Conservation (phyloP, 768 basidiomycete genomes). For the Boletales sp. region DNA sequence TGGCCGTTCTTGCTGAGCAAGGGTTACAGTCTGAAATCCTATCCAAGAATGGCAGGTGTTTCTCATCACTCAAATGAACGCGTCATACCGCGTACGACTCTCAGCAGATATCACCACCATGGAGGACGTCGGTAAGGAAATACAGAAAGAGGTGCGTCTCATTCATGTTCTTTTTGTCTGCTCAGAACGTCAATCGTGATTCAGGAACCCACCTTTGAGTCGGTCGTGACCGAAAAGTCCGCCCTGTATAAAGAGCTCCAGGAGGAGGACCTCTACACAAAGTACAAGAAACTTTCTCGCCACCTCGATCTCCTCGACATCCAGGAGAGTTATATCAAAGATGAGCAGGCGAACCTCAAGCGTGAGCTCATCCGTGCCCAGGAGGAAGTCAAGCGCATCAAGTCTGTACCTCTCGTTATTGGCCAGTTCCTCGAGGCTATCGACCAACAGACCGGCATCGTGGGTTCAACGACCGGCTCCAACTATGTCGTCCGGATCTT, state of each 20-base stretch:
- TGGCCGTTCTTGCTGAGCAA: constrained; percentile 29
- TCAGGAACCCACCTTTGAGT: constrained; percentile 88
- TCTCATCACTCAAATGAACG: constrained; percentile 28
- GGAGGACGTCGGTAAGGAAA: constrained; percentile 89
- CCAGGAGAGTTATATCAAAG: constrained; percentile 96
- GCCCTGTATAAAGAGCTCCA: constrained; percentile 84
- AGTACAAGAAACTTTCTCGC: constrained; percentile 93
- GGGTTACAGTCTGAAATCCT: neutral
- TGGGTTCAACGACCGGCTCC: constrained; percentile 95
- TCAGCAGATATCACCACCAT: constrained; percentile 40
- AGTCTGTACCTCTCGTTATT: constrained; percentile 97
- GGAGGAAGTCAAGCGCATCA: constrained; percentile 99
- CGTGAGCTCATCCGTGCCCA: constrained; percentile 97
- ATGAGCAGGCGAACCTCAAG: constrained; percentile 96
- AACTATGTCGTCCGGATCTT: constrained; percentile 98
- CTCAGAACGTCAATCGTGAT: neutral
- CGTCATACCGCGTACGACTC: constrained; percentile 20
- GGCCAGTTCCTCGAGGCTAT: constrained; percentile 99
- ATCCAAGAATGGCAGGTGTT: constrained; percentile 24
- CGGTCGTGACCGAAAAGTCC: constrained; percentile 85
- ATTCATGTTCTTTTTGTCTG: neutral
- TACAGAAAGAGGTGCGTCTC: constrained; percentile 67
- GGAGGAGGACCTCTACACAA: constrained; percentile 90
- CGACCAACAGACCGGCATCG: constrained; percentile 95
- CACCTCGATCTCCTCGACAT: constrained; percentile 95